A percentile compares a stretch with the other conserved stretches of the same genome.
Conservation (phyloP, 805 yeast genomes). For the Gaillardinia entomophila region DNA sequence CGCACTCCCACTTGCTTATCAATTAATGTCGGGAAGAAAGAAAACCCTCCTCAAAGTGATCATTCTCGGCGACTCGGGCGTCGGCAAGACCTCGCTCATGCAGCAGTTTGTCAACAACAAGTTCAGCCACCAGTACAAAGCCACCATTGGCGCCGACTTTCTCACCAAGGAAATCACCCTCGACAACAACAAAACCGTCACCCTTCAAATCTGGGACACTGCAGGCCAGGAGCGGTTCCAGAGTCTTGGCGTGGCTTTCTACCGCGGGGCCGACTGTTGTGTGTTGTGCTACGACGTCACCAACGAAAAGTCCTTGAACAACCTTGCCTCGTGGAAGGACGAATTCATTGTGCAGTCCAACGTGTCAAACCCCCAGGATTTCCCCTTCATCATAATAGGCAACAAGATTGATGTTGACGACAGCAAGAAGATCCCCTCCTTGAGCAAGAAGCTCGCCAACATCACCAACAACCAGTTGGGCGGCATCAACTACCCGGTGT, state of each 20-base stretch:
- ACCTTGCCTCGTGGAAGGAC: slow-evolving; percentile 87
- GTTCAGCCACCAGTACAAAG: slow-evolving; percentile 92
- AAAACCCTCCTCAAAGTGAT: slow-evolving; percentile 80
- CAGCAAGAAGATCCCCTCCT: slow-evolving; percentile 65
- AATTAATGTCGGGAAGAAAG: slow-evolving; percentile 57
- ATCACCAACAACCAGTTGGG: slow-evolving; percentile 45
- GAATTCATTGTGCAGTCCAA: slow-evolving; percentile 92
- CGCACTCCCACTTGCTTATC: neutral
- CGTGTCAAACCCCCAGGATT: slow-evolving; percentile 87
- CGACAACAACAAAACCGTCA: slow-evolving; percentile 71
- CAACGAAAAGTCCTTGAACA: slow-evolving; percentile 88
- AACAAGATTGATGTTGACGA: slow-evolving; percentile 95
- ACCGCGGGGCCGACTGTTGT: slow-evolving; percentile 97
- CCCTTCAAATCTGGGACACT: slow-evolving; percentile 94
- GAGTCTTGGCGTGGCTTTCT: slow-evolving; percentile 92
- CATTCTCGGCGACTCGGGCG: slow-evolving; percentile 95
- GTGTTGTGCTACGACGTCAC: slow-evolving; percentile 94
- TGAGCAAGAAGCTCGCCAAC: slow-evolving; percentile 46
- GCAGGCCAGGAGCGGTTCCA: slow-evolving; percentile 99
- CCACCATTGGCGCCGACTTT: slow-evolving; percentile 97
- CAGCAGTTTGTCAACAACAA: slow-evolving; percentile 95
- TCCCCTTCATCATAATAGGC: slow-evolving; percentile 93
- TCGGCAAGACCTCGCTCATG: slow-evolving; percentile 95
- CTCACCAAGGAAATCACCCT: slow-evolving; percentile 83
- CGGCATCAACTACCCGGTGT: slow-evolving; percentile 71